Percentiles rank a stretch among this genome's conserved stretches.
Evolutionary conservation across 768 basidiomycete genomes (phyloP).

Genomic region (Lactarius vividus): DNA sequence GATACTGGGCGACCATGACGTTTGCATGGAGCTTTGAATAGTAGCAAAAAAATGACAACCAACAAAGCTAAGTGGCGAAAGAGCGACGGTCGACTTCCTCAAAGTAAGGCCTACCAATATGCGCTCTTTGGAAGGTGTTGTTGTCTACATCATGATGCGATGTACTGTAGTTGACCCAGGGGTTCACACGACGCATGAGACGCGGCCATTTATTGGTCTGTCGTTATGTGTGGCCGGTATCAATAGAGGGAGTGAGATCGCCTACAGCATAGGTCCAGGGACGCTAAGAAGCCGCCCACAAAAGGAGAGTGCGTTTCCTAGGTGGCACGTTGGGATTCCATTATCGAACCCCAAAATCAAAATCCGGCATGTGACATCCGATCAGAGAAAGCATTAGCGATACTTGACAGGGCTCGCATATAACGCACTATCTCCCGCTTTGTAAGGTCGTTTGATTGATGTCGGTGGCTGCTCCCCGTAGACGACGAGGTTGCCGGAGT

Average conservation of each 20-base stretch:
- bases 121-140: not conserved
- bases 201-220: not conserved
- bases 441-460: not conserved
- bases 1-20: not conserved
- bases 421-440: not conserved
- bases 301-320: not conserved
- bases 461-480: not conserved
- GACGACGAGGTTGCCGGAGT: too few species aligned
- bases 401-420: not conserved
- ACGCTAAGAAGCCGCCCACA: not conserved
- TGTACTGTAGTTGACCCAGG: not conserved
- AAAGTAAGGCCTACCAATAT: not conserved
- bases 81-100: not conserved
- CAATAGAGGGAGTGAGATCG: not conserved
- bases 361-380: not conserved
- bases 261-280: too few species aligned
- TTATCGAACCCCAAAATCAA: not conserved
- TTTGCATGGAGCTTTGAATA: not conserved
- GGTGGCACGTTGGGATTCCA: not conserved
- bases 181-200: not conserved
- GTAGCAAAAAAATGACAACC: not conserved
- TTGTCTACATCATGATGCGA: not conserved
- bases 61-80: not conserved
- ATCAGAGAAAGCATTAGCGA: conserved; percentile 2
- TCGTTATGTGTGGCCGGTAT: not conserved